Conservation (phyloP, 2,329 filamentous ascomycete genomes). For the Colletotrichum musicola region DNA sequence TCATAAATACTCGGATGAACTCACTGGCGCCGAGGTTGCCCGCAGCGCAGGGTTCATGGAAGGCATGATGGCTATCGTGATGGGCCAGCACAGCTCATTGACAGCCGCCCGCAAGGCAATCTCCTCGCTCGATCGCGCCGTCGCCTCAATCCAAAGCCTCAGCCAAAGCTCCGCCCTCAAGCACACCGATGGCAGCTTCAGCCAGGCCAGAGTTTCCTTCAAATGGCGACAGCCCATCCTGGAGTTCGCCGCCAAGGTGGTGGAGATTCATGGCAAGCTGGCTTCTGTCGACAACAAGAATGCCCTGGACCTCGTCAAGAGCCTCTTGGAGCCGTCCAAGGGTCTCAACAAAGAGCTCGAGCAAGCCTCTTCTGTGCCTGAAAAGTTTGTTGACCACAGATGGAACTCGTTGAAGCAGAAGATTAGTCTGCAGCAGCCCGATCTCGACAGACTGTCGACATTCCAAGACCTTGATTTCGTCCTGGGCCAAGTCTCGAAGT, state of each 20-base stretch:
- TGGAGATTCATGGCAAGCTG: constrained; percentile 76
- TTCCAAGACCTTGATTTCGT: constrained; percentile 74
- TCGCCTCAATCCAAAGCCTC: constrained; percentile 39
- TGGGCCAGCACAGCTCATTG: constrained; percentile 70
- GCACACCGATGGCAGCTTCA: constrained; percentile 36
- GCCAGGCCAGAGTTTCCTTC: constrained; percentile 47
- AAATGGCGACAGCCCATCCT: constrained; percentile 80
- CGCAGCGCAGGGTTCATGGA: constrained; percentile 90
- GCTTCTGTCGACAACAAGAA: constrained; percentile 63
- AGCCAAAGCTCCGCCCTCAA: constrained; percentile 16
- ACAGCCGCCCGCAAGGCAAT: constrained; percentile 54
- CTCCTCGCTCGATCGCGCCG: constrained; percentile 41
- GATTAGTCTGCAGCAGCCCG: background rate
- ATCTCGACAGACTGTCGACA: constrained; percentile 4
- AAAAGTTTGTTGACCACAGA: constrained; percentile 64
- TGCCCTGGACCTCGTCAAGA: constrained; percentile 59
- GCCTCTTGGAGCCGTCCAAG: constrained; percentile 63
- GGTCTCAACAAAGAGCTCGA: constrained; percentile 56
- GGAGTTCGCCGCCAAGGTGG: constrained; percentile 69
- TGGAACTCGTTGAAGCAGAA: constrained; percentile 46
- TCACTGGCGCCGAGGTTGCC: constrained; percentile 83
- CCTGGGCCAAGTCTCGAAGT: constrained; percentile 74
- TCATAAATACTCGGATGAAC: constrained; percentile 84
- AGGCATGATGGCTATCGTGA: constrained; percentile 77
- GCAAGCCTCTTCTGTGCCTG: constrained; percentile 62